Base-by-base conservation (phyloP, 331 rosid genomes). In the Prunus yedoensis region DNA sequence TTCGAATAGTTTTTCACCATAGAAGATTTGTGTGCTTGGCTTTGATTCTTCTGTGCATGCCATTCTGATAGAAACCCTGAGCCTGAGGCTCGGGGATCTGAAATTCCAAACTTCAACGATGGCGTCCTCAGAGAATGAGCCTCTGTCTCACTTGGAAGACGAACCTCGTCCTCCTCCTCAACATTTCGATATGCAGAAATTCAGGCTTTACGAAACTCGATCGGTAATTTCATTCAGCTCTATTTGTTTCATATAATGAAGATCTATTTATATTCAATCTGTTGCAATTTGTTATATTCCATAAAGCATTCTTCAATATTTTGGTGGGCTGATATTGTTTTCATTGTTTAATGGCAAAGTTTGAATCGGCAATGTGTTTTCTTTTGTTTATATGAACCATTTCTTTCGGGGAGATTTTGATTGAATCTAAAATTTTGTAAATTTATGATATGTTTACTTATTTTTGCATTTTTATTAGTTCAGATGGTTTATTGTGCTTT, bases 151-250 rank as follows among this genome's bases (percentile, higher is more conserved):
- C 77, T 67, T 85, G 63, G 74, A 71, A 62, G 86, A 76, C 12
- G 86, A 84, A 16, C 68, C 70, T 21, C 52, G n/a, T 8, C 0
- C 73, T 58, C 58, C 71, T 82, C 85, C 93, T 59, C 71, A 73
- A 18, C 70, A 83, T 20, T 66, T 75, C 10, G 86, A 76, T 89
- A 82, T 94, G 95, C 96, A 90, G 85, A 90, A 94, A 80, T 94
- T 92, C 87, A 85, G 93, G 89, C 97, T 94, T 64, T 94, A 94
- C 50, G 92, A 92, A 78, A 94, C 99, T 82, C 97, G 77, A 90
- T 87, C 99, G 96, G 99, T 94, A 91, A 54, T 2, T 65, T 28
- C 46, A 8, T 35, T 47, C 49, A 4, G 47, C 46, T 38, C 15
- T n/a, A 43, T 23, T 47, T 15, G 53, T 51, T 17, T 60, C 3